Base-by-base conservation (phyloP, 306 rosid genomes). In the Chamaecrista fasciculata region DNA sequence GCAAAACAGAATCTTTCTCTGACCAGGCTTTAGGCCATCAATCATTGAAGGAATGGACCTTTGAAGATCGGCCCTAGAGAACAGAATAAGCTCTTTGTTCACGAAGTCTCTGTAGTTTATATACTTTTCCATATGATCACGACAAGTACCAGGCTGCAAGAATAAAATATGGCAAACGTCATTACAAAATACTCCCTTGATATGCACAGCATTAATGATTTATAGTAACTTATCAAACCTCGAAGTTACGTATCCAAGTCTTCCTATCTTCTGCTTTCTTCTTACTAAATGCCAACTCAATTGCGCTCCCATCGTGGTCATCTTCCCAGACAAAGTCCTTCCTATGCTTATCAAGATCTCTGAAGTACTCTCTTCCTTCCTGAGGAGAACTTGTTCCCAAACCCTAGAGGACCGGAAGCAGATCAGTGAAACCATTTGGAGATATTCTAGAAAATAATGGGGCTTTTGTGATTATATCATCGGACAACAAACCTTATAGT, bases 11-110 rank as follows among this genome's bases (percentile, higher is more conserved):
- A 94, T 94, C 84, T 94, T 94, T 79, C 98, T 86, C 64, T 94
- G 98, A 55, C 96, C 92, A 34, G 98, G 98, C 84, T 94, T 90
- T 56, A 94, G 88, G 60, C 98, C 96, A 78, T 94, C 98, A 71
- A 94, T 90, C 98, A 94, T 76, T 1, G 96, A 88, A 21, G 98
- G 96, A 81, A 94, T 94, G 6, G 98, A 94, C 85, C 97, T 81
- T 48, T 88, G 97, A 50, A 88, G 87, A 83, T 94, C 98, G 0
- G 98, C 96, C 88, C 89, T 80, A 6, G 97, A 94, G 81, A 88
- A 94, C 79, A 88, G 56, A 74, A 94, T 86, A 43, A 94, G 96
- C 72, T 94, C 97, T 82, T 94, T 88, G 85, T 94, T 91, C 31
- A 94, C 97, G 21, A 94, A 94, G 76, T 94, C 98, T 48, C 87